Base-by-base conservation (phyloP, 2,329 filamentous ascomycete species). In the Fusarium beomiforme region DNA sequence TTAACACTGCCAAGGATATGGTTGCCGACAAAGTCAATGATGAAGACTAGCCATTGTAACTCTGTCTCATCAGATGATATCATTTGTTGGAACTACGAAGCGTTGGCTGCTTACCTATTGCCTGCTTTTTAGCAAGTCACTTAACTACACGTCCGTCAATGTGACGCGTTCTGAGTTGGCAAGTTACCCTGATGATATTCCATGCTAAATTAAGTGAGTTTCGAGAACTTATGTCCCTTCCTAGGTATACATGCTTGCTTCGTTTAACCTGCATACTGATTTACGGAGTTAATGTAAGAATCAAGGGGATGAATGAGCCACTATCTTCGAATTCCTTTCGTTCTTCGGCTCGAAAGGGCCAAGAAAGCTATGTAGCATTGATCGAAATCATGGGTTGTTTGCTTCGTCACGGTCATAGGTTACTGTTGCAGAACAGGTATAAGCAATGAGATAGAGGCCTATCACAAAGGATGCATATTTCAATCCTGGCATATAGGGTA, bases 1-100 rank as follows among this genome's bases (percentile, higher is more conserved):
- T 86, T 66, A 87, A 86, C 70, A 85, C 78, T 29, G 79, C 82
- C 29, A 85, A 84, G 69, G 85, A 87, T 64, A 82, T 84, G 78
- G 84, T 87, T 6, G 84, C 83, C 6, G 85, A 87, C 65, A 87
- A 86, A 76, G 82, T 86, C 39, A 83, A 85, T 14, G 85, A 87
- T 55, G 85, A 87, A 75, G 85, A 87, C 66, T 86, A 79, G 71
- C n/a, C 17, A 16, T 21, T 53, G 39, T 24, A 17, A 26, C 29
- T 37, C 23, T 29, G n/a, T 14, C 31, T 21, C 7, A 10, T 29
- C 29, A 3, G 17, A 34, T 6, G 37, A 37, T 36, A 21, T n/a
- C 11, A 26, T 39, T 56, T 47, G 29, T 47, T 55, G 54, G 36
- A 49, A 46, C 31, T 33, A 37, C 46, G 31, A 67, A 39, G 29